Conservation (phyloP, 768 basidiomycete species). For the Xerocomellus chrysenteron region DNA sequence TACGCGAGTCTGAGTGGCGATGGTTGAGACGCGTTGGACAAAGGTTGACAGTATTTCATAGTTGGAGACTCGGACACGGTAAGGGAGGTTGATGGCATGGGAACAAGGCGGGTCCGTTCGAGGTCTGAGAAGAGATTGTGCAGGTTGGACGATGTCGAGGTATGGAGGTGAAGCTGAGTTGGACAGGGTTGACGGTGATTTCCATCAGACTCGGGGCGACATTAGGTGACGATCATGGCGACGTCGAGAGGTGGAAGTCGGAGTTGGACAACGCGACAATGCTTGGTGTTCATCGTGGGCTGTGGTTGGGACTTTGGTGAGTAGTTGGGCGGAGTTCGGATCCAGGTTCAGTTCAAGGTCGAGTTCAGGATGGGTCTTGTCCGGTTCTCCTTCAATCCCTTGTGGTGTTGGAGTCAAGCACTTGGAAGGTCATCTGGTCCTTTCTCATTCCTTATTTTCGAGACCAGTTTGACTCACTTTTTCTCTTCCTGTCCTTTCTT, state of each 20-base stretch:
- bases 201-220: too few species aligned
- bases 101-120: neutral
- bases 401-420: neutral
- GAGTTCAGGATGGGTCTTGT: neutral
- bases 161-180: neutral
- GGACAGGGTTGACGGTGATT: neutral
- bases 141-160: neutral
- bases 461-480: neutral
- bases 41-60: neutral
- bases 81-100: neutral
- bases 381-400: neutral
- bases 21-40: neutral
- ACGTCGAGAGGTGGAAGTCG: neutral
- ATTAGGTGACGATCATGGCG: neutral
- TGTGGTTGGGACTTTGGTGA: neutral
- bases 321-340: too few species aligned
- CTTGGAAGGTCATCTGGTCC: conserved; percentile 1
- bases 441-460: neutral
- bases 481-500: neutral
- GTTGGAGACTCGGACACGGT: neutral
- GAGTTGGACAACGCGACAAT: neutral
- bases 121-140: too few species aligned
- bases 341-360: neutral
- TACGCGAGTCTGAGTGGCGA: neutral
- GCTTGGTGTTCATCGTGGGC: neutral